Percentiles rank a stretch among this genome's conserved stretches.
phyloP scores from a whole-genome alignment of 208 protist genomes.

The Crithidia bombi region DNA sequence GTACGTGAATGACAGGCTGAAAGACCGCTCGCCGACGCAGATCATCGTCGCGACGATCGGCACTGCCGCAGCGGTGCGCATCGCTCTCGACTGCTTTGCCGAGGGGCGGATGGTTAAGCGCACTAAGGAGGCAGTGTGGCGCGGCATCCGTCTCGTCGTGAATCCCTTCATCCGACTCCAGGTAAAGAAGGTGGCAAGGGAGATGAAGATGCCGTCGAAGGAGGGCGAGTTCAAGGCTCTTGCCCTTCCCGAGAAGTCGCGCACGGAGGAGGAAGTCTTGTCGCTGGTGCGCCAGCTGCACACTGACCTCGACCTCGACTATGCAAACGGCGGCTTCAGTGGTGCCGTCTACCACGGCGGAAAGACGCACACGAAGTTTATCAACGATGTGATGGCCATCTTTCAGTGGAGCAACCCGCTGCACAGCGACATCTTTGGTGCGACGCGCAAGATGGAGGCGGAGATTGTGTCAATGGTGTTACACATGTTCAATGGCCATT shows the following conservation, averaged over 20 bases:
- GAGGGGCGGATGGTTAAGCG: slow-evolving; percentile 68
- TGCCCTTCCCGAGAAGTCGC: slow-evolving; percentile 57
- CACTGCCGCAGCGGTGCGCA: slow-evolving; percentile 34
- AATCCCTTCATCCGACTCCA: slow-evolving; percentile 60
- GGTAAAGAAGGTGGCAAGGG: slow-evolving; percentile 40
- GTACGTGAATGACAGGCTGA: slow-evolving; percentile 63
- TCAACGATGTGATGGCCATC: slow-evolving; percentile 90
- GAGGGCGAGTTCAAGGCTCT: slow-evolving; percentile 76
- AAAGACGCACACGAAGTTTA: slow-evolving; percentile 70
- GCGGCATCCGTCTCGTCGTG: slow-evolving; percentile 56
- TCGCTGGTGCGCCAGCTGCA: slow-evolving; percentile 53
- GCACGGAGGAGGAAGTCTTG: slow-evolving; percentile 66
- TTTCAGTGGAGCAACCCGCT: slow-evolving; percentile 97
- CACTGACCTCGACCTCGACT: slow-evolving; percentile 70
- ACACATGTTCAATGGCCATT: slow-evolving; percentile 94
- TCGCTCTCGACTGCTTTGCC: slow-evolving; percentile 43
- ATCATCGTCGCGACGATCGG: slow-evolving; percentile 64
- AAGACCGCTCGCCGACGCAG: slow-evolving; percentile 58
- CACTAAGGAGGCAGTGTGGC: slow-evolving; percentile 54
- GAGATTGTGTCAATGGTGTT: slow-evolving; percentile 96
- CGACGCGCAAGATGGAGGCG: slow-evolving; percentile 97
- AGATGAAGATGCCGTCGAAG: slow-evolving; percentile 71
- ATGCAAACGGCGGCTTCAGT: slow-evolving; percentile 80
- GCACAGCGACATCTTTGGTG: slow-evolving; percentile 96
- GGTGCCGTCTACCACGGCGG: slow-evolving; percentile 96